A percentile compares a stretch with the other conserved stretches of the same genome.
Evolutionary conservation across 345 rosid species (phyloP).

Genomic region (Aethionema arabicum): DNA sequence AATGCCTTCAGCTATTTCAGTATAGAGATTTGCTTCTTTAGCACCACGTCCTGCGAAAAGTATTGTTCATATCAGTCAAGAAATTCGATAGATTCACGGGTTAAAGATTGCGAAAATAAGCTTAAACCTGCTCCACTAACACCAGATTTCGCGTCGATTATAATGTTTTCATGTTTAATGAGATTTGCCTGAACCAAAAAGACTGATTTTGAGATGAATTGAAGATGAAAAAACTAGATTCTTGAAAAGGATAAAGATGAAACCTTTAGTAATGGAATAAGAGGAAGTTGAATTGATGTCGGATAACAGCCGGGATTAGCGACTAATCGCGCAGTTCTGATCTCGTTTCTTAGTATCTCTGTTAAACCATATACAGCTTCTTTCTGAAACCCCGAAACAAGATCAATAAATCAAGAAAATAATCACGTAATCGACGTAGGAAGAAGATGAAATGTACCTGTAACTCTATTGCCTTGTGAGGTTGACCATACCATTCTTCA

Average conservation of each 20-base stretch:
- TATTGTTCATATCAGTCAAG: background rate
- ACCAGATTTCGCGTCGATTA: conserved; percentile 92
- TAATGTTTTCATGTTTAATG: conserved; percentile 59
- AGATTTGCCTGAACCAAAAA: conserved; percentile 62
- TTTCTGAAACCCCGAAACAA: conserved; percentile 47
- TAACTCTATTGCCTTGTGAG: conserved; percentile 79
- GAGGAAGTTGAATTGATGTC: conserved; percentile 92
- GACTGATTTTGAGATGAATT: background rate
- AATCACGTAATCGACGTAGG: background rate
- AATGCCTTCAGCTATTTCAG: conserved; percentile 90
- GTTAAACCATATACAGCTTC: conserved; percentile 96
- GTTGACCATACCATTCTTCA: conserved; percentile 98
- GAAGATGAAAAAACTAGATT: background rate
- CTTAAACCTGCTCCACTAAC: conserved; percentile 94
- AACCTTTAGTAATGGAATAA: conserved; percentile 87
- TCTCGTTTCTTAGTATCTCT: conserved; percentile 70
- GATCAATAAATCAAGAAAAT: background rate
- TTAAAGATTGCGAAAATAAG: background rate
- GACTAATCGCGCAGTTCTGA: conserved; percentile 66
- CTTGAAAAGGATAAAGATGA: conserved; percentile 3
- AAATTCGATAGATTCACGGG: conserved; percentile 17
- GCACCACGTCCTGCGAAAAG: conserved; percentile 84
- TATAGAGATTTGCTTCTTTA: conserved; percentile 75
- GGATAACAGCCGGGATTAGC: conserved; percentile 99
- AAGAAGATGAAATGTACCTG: conserved; percentile 48